Evolutionary conservation across 129 eudicot genomes (phyloP).

Genomic region (Centella asiatica): DNA sequence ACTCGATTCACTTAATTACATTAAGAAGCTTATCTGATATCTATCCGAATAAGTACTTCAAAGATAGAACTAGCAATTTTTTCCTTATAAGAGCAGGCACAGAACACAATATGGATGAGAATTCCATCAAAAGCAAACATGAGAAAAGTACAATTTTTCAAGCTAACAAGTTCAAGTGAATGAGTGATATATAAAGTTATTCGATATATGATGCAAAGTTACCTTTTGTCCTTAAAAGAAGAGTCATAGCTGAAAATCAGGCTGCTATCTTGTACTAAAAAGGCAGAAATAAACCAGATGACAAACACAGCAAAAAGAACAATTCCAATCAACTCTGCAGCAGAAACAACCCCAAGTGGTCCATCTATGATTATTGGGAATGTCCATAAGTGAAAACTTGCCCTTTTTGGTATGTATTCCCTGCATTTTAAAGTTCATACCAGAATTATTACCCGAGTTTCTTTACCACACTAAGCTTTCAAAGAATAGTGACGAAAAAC

Average conservation of each 20-base stretch:
- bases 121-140: no score
- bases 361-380: slow-evolving; percentile 78
- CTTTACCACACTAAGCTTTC: not conserved
- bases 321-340: slow-evolving; percentile 78
- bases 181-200: not conserved
- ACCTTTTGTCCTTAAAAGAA: slow-evolving; percentile 32
- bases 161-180: not conserved
- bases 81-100: no score
- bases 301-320: slow-evolving; percentile 42
- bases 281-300: slow-evolving; percentile 50
- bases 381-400: slow-evolving; percentile 74
- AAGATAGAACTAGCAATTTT: no score
- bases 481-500: no score
- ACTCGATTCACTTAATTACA: no score
- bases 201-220: not conserved
- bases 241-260: slow-evolving; percentile 18
- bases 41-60: no score
- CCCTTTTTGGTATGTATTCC: slow-evolving; percentile 34
- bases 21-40: no score
- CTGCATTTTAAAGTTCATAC: slow-evolving; percentile 16
- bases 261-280: slow-evolving; percentile 25
- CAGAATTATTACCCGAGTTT: not conserved
- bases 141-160: not conserved
- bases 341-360: slow-evolving; percentile 92
- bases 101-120: no score